Evolutionary conservation across 768 basidiomycete species (phyloP).

Genomic region (Dioszegia crocea): DNA sequence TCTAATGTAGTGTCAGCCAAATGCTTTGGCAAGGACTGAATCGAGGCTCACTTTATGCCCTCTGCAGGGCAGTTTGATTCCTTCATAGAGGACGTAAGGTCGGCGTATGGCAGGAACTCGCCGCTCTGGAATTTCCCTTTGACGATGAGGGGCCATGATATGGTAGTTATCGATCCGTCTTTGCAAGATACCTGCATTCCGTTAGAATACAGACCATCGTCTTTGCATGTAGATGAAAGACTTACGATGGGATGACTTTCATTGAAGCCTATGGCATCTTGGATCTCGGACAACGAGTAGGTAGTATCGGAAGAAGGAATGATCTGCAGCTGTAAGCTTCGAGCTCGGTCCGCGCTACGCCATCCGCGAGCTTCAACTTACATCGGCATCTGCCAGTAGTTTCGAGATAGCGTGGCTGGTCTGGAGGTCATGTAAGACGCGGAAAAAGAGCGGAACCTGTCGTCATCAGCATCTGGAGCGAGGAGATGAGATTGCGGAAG

Average conservation of each 20-base stretch:
- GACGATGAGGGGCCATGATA: constrained; percentile 43
- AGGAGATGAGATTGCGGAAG: background rate
- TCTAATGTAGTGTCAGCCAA: constrained; percentile 14
- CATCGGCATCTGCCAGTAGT: constrained; percentile 41
- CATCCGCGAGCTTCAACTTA: constrained; percentile 17
- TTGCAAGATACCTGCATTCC: constrained; percentile 33
- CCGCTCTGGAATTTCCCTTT: constrained; percentile 39
- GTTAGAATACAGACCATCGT: background rate
- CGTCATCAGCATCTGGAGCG: background rate
- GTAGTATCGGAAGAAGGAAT: constrained; percentile 43
- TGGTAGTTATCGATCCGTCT: constrained; percentile 32
- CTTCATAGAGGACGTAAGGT: background rate
- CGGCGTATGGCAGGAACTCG: constrained; percentile 23
- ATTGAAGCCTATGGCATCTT: constrained; percentile 20
- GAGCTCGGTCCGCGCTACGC: background rate
- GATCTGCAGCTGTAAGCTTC: constrained; percentile 29
- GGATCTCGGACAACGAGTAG: constrained; percentile 40
- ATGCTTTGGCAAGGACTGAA: background rate
- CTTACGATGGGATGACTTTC: constrained; percentile 36
- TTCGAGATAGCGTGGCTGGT: constrained; percentile 22
- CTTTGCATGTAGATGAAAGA: no score
- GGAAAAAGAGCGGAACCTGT: constrained; percentile 45
- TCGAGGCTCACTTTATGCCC: constrained; percentile 33
- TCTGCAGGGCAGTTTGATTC: constrained; percentile 38
- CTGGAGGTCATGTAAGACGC: constrained; percentile 36